Conservation (phyloP, 148 eudicot species). For the Rhododendron mucronatum region DNA sequence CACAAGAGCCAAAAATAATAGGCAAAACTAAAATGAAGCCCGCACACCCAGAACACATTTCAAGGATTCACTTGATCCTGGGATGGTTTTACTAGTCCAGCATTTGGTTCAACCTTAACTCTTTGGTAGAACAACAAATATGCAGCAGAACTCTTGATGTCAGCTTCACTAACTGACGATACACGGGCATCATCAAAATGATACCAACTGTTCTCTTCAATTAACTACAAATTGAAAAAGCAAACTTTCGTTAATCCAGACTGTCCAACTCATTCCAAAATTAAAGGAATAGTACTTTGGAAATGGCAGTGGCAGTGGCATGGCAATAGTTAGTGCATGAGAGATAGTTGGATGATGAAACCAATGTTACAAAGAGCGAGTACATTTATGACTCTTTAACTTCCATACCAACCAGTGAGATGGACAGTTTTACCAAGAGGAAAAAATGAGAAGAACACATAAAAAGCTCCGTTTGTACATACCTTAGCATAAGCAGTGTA, state of each 20-base stretch:
- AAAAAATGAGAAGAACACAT: not conserved
- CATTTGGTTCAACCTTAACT: slow-evolving; percentile 34
- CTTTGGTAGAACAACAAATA: slow-evolving; percentile 88
- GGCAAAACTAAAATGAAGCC: not conserved
- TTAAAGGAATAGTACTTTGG: not conserved
- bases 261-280: not conserved
- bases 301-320: not conserved
- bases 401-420: not conserved
- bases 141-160: slow-evolving; percentile 87
- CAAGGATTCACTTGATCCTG: slow-evolving; percentile 20
- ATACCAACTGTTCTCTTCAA: slow-evolving; percentile 89
- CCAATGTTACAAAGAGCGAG: not conserved
- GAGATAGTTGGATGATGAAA: not conserved
- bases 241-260: slow-evolving; percentile 3
- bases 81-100: slow-evolving; percentile 30
- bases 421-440: not conserved
- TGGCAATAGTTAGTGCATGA: not conserved
- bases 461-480: not conserved
- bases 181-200: slow-evolving; percentile 93
- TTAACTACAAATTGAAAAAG: slow-evolving; percentile 50
- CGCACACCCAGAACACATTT: not conserved
- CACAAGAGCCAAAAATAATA: not conserved
- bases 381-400: not conserved
- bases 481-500: slow-evolving; percentile 97
- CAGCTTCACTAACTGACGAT: slow-evolving; percentile 68